Conservation (phyloP, 768 basidiomycete genomes). For the Podaxis rugospora region DNA sequence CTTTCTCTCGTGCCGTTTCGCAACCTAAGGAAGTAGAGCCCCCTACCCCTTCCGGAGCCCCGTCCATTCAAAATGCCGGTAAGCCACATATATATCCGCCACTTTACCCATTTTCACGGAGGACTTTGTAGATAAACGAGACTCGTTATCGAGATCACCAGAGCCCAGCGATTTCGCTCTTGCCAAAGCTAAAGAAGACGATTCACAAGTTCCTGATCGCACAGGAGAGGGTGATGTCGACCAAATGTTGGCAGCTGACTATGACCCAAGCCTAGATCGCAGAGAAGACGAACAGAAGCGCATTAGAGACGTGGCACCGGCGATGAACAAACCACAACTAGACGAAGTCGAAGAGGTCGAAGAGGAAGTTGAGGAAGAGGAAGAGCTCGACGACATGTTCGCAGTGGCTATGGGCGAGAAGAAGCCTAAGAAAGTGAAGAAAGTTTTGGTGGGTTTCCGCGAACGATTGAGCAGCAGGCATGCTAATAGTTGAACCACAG, state of each 20-base stretch:
- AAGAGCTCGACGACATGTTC: constrained; percentile 96
- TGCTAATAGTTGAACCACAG: background rate
- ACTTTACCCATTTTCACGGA: background rate
- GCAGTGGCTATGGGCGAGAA: constrained; percentile 52
- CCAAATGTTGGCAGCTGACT: constrained; percentile 89
- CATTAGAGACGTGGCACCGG: constrained; percentile 14
- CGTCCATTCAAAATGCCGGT: background rate
- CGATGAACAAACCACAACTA: constrained; percentile 30
- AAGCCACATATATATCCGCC: background rate
- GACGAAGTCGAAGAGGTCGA: constrained; percentile 52
- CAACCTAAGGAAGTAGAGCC: constrained; percentile 23
- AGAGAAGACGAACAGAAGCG: constrained; percentile 80
- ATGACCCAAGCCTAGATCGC: constrained; percentile 74
- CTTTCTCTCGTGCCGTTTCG: constrained; percentile 42
- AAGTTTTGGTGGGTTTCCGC: constrained; percentile 39
- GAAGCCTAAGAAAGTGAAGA: constrained; percentile 56
- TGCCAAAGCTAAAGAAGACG: constrained; percentile 58
- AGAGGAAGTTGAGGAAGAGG: constrained; percentile 70
- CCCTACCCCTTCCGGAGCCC: background rate
- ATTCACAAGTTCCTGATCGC: constrained; percentile 36
- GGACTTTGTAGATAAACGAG: constrained; percentile 36
- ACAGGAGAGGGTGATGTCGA: constrained; percentile 44
- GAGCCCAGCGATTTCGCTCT: constrained; percentile 59
- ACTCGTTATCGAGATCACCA: constrained; percentile 56
- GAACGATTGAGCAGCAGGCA: background rate